Base-by-base conservation (phyloP, 768 basidiomycete genomes). In the Postia placenta region DNA sequence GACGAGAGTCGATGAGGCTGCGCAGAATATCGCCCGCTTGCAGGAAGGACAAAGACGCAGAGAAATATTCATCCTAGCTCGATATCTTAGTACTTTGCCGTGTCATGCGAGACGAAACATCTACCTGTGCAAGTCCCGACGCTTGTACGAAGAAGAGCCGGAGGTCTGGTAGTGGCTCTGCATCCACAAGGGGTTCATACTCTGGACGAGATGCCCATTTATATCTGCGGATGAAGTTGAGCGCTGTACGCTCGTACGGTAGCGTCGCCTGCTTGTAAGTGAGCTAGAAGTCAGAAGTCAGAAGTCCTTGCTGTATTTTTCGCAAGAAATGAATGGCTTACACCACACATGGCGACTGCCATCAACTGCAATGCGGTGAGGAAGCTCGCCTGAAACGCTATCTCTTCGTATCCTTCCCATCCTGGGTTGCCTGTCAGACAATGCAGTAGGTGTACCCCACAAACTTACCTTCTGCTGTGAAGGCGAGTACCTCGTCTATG, bases 201-300 rank as follows among this genome's bases (percentile, higher is more conserved):
- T 78, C 77, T 0, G 73, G 65, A 20, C 69, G 62, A 53, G 82
- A 87, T 0, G 85, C 81, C 88, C 88, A 91, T 59, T 91, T 91
- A 57, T 87, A 87, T 28, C 88, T 75, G 12, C 81, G 73, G 33
- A 72, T 61, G 58, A 83, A 81, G 56, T 80, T 83, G 37, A 80
- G 72, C 20, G 73, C 66, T 55, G 76, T 72, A 17, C 75, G 76
- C 42, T 70, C 67, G 70, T 74, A 74, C 17, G 77, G 69, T 11
- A 74, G 67, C 2, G 73, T 73, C 17, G 78, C 63, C 12, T 72
- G 59, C 15, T 73, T 72, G 46, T 78, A 62, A 2, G 75, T 75
- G 11, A 77, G 68, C 81, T 85, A 42, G 9, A 15, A 25, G 38
- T 37, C 1, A 27, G 15, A 20, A 47, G 33, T 17, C 46, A 33